Evolutionary conservation across 2,329 filamentous ascomycete genomes (phyloP).

Genomic region (Microcyclospora pomicola): DNA sequence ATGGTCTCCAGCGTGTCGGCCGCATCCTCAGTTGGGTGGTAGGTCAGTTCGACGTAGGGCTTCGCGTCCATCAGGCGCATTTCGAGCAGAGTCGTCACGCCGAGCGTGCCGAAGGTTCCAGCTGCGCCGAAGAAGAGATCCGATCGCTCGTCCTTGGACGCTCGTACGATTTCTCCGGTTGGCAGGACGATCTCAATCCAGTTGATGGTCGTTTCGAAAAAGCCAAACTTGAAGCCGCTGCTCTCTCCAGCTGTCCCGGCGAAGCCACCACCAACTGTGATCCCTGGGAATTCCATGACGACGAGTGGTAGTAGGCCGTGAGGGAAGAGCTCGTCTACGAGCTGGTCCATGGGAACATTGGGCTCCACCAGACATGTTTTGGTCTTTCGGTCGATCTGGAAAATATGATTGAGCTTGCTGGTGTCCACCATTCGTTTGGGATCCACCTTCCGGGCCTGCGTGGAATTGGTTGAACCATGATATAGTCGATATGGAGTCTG

Average conservation of each 20-base stretch:
- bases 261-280: conserved; percentile 54
- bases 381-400: conserved; percentile 28
- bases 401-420: conserved; percentile 34
- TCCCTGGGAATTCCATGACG: conserved; percentile 59
- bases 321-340: conserved; percentile 44
- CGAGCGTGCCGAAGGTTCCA: conserved; percentile 52
- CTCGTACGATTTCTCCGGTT: conserved; percentile 41
- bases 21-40: conserved; percentile 29
- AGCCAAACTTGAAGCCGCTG: conserved; percentile 50
- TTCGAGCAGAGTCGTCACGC: conserved; percentile 47
- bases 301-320: conserved; percentile 47
- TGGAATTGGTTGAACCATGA: conserved; percentile 40
- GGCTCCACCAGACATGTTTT: conserved; percentile 46
- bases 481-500: conserved; percentile 40
- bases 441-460: conserved; percentile 27
- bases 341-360: conserved; percentile 53
- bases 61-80: conserved; percentile 34
- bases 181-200: conserved; percentile 51
- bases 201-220: conserved; percentile 51
- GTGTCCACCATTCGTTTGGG: conserved; percentile 34
- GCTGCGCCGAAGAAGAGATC: conserved; percentile 53
- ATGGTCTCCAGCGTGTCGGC: conserved; percentile 29
- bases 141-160: conserved; percentile 39
- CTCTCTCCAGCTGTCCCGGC: conserved; percentile 53
- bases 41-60: conserved; percentile 36